phyloP scores from a whole-genome alignment of 2,329 filamentous ascomycete species.

The Lachnellula occidentalis region DNA sequence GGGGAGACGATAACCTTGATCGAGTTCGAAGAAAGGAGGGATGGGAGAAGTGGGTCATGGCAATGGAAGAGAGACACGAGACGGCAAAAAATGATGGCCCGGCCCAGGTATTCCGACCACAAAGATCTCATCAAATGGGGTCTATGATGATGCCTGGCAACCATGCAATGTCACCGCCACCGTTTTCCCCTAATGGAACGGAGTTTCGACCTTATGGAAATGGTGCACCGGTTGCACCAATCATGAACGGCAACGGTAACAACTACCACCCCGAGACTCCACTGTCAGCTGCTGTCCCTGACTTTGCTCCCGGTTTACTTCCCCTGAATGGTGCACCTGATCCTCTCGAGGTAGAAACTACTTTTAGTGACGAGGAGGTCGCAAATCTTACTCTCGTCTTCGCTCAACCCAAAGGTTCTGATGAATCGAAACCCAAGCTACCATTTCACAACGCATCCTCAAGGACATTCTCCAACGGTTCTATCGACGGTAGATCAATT shows the following conservation, averaged over 20 bases:
- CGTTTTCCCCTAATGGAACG: conserved; percentile 29
- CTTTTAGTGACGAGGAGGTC: conserved; percentile 48
- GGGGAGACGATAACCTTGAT: conserved; percentile 72
- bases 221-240: conserved; percentile 10
- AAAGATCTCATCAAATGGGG: conserved; percentile 23
- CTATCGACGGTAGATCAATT: conserved; percentile 47
- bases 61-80: conserved; percentile 64
- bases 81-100: conserved; percentile 70
- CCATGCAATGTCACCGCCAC: conserved; percentile 24
- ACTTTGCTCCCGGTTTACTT: conserved; percentile 40
- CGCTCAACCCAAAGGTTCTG: conserved; percentile 33
- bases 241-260: conserved; percentile 36
- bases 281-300: conserved; percentile 58
- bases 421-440: conserved; percentile 30
- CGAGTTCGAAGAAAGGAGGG: conserved; percentile 67
- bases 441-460: conserved; percentile 37
- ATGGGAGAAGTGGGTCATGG: conserved; percentile 77
- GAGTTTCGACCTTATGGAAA: conserved; percentile 26
- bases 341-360: conserved; percentile 31
- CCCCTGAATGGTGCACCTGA: conserved; percentile 18
- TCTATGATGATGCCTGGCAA: conserved; percentile 24
- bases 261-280: conserved; percentile 41
- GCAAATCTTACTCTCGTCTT: conserved; percentile 48
- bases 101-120: conserved; percentile 31
- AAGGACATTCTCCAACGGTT: conserved; percentile 50